Percentiles rank a stretch among this genome's conserved stretches.
These are phyloP conservation scores for Kandelia obovata DNA, from an alignment of 345 rosid genomes.

Conservation along the genomic window DNA sequence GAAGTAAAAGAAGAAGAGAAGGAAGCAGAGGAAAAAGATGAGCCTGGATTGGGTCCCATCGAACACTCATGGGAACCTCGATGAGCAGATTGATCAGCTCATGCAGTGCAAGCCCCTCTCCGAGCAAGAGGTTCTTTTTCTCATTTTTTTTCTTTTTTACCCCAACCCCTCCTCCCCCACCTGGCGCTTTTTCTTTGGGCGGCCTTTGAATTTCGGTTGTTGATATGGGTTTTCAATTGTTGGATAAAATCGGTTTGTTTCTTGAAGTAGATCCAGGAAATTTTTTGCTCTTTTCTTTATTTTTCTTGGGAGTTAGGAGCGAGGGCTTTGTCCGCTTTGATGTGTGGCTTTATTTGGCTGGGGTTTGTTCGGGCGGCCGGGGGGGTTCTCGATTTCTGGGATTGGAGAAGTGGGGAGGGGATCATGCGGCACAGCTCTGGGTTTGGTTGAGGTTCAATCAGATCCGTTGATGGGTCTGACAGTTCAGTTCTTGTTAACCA, in stretches of 20 bases:
- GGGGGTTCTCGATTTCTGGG: background rate
- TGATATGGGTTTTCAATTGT: too few relatives aligned
- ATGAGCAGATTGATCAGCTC: slow-evolving; percentile 56
- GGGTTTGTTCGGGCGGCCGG: background rate
- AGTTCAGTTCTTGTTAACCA: background rate
- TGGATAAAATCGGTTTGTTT: background rate
- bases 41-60: slow-evolving; percentile 41
- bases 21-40: slow-evolving; percentile 26
- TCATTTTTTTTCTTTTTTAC: too few relatives aligned
- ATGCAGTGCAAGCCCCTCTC: slow-evolving; percentile 66
- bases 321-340: too few relatives aligned
- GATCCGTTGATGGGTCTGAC: slow-evolving; percentile 25
- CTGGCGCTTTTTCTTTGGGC: background rate
- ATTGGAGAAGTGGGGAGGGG: background rate
- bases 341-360: background rate
- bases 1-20: slow-evolving; percentile 28
- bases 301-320: too few relatives aligned
- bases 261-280: background rate
- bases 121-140: slow-evolving; percentile 38
- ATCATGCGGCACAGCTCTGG: background rate
- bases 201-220: too few relatives aligned
- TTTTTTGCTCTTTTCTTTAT: background rate
- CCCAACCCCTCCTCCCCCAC: too few relatives aligned
- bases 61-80: slow-evolving; percentile 46
- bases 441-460: slow-evolving; percentile 8